Conservation (phyloP, 345 rosid genomes). For the Luvunga scandens region DNA sequence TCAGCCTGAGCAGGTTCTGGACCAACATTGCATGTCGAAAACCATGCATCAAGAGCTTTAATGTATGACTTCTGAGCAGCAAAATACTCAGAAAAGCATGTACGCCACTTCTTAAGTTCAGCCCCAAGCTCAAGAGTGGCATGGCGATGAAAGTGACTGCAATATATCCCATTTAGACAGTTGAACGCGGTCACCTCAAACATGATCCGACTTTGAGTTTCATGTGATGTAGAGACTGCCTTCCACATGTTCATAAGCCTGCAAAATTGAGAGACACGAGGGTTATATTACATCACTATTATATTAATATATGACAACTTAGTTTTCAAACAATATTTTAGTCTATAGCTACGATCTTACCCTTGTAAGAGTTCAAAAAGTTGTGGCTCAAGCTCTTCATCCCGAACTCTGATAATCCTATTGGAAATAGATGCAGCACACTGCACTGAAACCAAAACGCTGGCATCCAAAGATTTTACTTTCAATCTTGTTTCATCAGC, state of each 20-base stretch:
- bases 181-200: slow-evolving; percentile 34
- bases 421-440: slow-evolving; percentile 38
- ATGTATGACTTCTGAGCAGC: slow-evolving; percentile 40
- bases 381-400: slow-evolving; percentile 50
- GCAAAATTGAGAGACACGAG: slow-evolving; percentile 9
- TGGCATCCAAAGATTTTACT: slow-evolving; percentile 27
- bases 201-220: slow-evolving; percentile 36
- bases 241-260: slow-evolving; percentile 44
- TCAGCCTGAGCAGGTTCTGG: slow-evolving; percentile 25
- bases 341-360: slow-evolving; percentile 18
- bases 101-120: slow-evolving; percentile 37
- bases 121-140: slow-evolving; percentile 42
- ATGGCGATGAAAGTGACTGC: slow-evolving; percentile 33
- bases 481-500: slow-evolving; percentile 29
- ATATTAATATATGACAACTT: no score
- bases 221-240: slow-evolving; percentile 35
- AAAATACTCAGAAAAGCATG: slow-evolving; percentile 29
- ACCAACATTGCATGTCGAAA: slow-evolving; percentile 27
- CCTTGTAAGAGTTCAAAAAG: slow-evolving; percentile 39
- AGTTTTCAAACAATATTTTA: neutral
- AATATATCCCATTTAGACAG: slow-evolving; percentile 23
- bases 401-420: slow-evolving; percentile 38
- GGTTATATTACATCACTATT: neutral
- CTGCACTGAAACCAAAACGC: slow-evolving; percentile 34
- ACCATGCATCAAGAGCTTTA: slow-evolving; percentile 43